Percentiles rank a stretch among this genome's conserved stretches.
Conservation (phyloP, 768 basidiomycete species). For the Suillus bovinus region DNA sequence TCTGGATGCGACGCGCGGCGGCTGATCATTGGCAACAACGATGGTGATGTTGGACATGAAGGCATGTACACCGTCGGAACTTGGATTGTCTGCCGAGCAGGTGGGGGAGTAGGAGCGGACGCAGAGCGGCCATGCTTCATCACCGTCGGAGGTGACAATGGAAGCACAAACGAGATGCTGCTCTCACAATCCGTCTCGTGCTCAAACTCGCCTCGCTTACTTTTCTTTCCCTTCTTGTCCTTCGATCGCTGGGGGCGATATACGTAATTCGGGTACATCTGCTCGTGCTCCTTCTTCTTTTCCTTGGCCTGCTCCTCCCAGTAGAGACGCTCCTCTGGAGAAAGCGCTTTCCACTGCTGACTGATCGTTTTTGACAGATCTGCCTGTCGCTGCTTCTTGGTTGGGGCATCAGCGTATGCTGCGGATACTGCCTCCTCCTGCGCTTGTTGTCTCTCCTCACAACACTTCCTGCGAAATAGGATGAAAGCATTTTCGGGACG, state of each 20-base stretch:
- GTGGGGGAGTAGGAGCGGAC: conserved; percentile 66
- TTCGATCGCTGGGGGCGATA: conserved; percentile 68
- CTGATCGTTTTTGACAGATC: conserved; percentile 83
- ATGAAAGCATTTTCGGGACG: conserved; percentile 86
- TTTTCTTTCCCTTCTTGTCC: conserved; percentile 49
- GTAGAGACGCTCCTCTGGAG: conserved; percentile 62
- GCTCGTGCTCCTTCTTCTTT: conserved; percentile 78
- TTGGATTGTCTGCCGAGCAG: conserved; percentile 64
- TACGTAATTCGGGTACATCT: conserved; percentile 74
- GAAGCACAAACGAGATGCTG: conserved; percentile 50
- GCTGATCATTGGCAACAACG: conserved; percentile 54
- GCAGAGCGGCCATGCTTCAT: conserved; percentile 47
- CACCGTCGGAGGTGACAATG: conserved; percentile 39
- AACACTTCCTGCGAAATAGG: conserved; percentile 78
- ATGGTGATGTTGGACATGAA: conserved; percentile 66
- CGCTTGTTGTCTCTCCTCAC: conserved; percentile 65
- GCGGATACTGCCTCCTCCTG: conserved; percentile 45
- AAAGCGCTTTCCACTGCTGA: conserved; percentile 74
- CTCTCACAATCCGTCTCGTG: conserved; percentile 50
- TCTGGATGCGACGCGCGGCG: conserved; percentile 56
- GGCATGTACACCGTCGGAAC: conserved; percentile 65
- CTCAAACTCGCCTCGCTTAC: conserved; percentile 32
- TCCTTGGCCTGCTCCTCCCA: conserved; percentile 81
- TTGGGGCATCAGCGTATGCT: conserved; percentile 31
- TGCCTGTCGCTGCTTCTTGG: conserved; percentile 76